phyloP scores from a whole-genome alignment of 108 stramenopile genomes.

The Cyclotella cryptica region DNA sequence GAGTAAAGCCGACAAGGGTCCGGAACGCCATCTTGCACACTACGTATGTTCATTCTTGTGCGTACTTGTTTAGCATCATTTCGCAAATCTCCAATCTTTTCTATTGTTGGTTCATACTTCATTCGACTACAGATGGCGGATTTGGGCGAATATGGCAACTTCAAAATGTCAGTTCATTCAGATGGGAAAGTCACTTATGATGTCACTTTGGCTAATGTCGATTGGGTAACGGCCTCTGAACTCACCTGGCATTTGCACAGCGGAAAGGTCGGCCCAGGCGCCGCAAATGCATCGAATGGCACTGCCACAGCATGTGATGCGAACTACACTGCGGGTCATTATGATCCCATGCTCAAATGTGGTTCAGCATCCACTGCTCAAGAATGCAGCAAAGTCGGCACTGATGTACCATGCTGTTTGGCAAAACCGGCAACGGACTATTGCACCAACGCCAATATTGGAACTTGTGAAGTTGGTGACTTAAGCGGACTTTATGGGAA shows the following conservation, averaged over 20 bases:
- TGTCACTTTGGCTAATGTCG: neutral
- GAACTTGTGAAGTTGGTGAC: slow-evolving; percentile 1
- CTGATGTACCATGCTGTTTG: neutral
- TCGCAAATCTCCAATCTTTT: too few relatives aligned
- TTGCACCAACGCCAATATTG: neutral
- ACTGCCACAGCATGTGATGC: neutral
- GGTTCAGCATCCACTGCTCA: neutral
- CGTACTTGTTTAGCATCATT: too few relatives aligned
- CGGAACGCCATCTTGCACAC: too few relatives aligned
- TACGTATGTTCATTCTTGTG: too few relatives aligned
- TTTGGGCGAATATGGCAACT: slow-evolving; percentile 1
- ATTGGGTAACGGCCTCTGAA: neutral
- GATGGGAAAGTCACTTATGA: neutral
- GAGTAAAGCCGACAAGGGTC: too few relatives aligned
- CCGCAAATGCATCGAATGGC: neutral
- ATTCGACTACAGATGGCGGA: neutral
- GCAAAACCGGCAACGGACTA: neutral
- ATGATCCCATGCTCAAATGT: slow-evolving; percentile 3
- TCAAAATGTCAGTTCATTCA: neutral
- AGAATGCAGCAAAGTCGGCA: neutral
- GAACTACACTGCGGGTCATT: neutral
- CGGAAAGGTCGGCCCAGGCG: neutral
- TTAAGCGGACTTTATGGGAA: neutral
- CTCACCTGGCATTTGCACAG: neutral
- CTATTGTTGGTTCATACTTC: too few relatives aligned